These are phyloP conservation scores for Gossypium sturtianum DNA, from an alignment of 345 rosid species.

Conservation along the genomic window DNA sequence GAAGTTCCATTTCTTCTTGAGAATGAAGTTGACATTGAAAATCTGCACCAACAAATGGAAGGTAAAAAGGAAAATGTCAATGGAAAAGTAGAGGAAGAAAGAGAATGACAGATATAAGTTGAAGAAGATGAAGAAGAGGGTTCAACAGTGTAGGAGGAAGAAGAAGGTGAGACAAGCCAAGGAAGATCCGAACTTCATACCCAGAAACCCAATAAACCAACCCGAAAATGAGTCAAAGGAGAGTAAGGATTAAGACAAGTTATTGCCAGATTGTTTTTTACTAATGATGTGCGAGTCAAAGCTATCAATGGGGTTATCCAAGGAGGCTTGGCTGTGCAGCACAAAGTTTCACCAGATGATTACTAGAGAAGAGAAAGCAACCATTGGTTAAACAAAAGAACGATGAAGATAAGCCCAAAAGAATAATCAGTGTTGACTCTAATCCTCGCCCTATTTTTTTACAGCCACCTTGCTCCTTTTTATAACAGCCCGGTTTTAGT, in stretches of 20 bases:
- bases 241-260: constrained; percentile 23
- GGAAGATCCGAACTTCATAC: constrained; percentile 32
- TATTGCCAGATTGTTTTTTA: constrained; percentile 69
- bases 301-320: constrained; percentile 93
- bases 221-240: constrained; percentile 34
- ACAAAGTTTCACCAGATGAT: constrained; percentile 70
- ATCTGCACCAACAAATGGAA: neutral
- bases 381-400: constrained; percentile 25
- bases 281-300: constrained; percentile 96
- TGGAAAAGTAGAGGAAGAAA: neutral
- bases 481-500: too few relatives aligned
- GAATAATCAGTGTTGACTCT: constrained; percentile 38
- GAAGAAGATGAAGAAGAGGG: neutral
- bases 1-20: neutral
- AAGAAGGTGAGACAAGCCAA: constrained; percentile 13
- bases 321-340: constrained; percentile 91
- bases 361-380: constrained; percentile 45
- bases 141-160: neutral
- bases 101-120: neutral
- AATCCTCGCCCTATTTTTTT: constrained; percentile 16
- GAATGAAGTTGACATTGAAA: neutral
- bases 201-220: constrained; percentile 15
- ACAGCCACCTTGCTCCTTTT: constrained; percentile 72
- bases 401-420: constrained; percentile 39
- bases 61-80: neutral